phyloP scores from a whole-genome alignment of 176 grass and related monocot species.

The Lolium rigidum region DNA sequence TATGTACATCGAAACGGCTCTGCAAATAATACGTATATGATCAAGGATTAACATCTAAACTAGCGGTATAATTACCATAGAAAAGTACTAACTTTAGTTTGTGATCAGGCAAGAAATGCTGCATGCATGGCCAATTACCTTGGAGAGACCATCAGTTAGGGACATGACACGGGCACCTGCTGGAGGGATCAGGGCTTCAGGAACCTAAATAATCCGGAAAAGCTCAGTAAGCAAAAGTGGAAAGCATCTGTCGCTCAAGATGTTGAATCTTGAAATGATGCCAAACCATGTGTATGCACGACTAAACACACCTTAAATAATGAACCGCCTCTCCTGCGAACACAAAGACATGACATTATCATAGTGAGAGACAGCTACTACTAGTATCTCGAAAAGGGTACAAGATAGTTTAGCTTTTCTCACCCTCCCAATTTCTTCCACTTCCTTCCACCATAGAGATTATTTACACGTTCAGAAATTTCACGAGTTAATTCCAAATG shows the following conservation, averaged over 20 bases:
- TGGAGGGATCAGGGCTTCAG: conserved; percentile 92
- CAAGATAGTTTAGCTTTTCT: conserved; percentile 17
- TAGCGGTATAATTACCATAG: conserved; percentile 1
- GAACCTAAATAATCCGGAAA: conserved; percentile 65
- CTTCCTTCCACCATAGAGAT: conserved; percentile 91
- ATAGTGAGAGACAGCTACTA: conserved; percentile 34
- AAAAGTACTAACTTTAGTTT: conserved; percentile 13
- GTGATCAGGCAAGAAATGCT: conserved; percentile 17
- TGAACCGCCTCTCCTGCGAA: conserved; percentile 77
- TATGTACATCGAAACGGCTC: conserved; percentile 14
- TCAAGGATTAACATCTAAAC: conserved; percentile 13
- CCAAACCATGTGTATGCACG: conserved; percentile 29
- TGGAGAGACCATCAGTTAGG: conserved; percentile 94
- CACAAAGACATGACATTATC: conserved; percentile 40
- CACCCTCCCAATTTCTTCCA: conserved; percentile 99
- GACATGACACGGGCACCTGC: conserved; percentile 95
- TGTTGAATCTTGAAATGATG: conserved; percentile 13
- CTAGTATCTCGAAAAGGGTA: neutral
- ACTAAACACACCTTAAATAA: conserved; percentile 75
- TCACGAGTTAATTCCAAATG: conserved; percentile 98
- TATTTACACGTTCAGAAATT: conserved; percentile 89
- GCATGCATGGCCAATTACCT: conserved; percentile 55
- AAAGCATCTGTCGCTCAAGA: conserved; percentile 27
- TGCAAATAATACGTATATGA: conserved; percentile 23
- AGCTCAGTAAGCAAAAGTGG: conserved; percentile 19